Conservation (phyloP, 345 rosid species). For the Tarenaya hassleriana region DNA sequence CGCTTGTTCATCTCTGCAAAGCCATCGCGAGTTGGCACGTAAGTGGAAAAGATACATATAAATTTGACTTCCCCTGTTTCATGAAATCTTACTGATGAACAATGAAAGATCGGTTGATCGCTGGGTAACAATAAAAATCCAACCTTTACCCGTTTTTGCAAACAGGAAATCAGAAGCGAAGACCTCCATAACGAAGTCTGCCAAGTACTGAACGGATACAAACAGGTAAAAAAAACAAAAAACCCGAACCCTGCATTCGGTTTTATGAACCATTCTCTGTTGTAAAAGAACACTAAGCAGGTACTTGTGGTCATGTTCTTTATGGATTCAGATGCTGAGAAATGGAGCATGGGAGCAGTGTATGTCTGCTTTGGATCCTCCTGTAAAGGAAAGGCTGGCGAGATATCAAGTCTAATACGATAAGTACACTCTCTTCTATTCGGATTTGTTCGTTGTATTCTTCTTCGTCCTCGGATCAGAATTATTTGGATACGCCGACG, state of each 20-base stretch:
- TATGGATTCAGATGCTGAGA: conserved; percentile 62
- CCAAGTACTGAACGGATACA: conserved; percentile 88
- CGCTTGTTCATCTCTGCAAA: conserved; percentile 78
- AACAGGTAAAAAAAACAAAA: conserved; percentile 56
- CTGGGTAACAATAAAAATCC: not conserved
- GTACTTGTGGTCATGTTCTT: not conserved
- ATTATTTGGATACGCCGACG: no score
- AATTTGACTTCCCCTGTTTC: conserved; percentile 9
- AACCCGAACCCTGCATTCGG: not conserved
- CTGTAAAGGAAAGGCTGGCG: conserved; percentile 73
- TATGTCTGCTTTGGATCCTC: conserved; percentile 76
- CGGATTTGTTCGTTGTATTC: no score
- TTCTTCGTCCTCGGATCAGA: no score
- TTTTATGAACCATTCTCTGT: not conserved
- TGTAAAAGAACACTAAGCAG: no score
- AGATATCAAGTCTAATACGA: conserved; percentile 66
- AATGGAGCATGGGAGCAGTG: conserved; percentile 77
- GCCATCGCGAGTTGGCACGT: conserved; percentile 99
- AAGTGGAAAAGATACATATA: conserved; percentile 29
- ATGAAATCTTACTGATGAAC: not conserved
- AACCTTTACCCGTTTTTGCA: not conserved
- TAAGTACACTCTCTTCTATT: no score
- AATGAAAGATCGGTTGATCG: not conserved
- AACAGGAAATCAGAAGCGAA: conserved; percentile 77
- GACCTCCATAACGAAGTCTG: conserved; percentile 82